These are phyloP conservation scores for Pholiota adiposa DNA, from an alignment of 1,284 basidiomycete genomes.

Conservation along the genomic window DNA sequence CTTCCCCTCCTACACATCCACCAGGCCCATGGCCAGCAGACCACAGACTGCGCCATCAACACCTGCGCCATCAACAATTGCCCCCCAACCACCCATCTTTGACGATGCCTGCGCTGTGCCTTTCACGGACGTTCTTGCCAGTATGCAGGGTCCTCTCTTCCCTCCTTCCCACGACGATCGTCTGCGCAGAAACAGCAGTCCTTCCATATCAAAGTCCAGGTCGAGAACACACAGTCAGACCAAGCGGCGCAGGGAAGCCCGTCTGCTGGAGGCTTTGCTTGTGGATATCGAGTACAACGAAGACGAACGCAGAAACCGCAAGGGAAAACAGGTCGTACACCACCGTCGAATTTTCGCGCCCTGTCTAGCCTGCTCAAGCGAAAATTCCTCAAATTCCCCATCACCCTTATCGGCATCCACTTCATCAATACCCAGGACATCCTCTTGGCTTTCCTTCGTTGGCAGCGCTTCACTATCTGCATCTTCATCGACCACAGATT, in stretches of 20 bases:
- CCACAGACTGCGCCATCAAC: slow-evolving; percentile 5
- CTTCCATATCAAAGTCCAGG: slow-evolving; percentile 20
- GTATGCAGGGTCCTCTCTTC: slow-evolving; percentile 67
- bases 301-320: slow-evolving; percentile 39
- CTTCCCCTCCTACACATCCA: slow-evolving; percentile 23
- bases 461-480: slow-evolving; percentile 39
- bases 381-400: slow-evolving; percentile 32
- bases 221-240: slow-evolving; percentile 25
- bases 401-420: slow-evolving; percentile 37
- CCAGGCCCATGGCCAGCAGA: slow-evolving; percentile 14
- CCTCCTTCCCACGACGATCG: slow-evolving; percentile 45
- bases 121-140: slow-evolving; percentile 58
- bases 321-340: slow-evolving; percentile 35
- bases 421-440: slow-evolving; percentile 44
- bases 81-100: slow-evolving; percentile 24
- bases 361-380: slow-evolving; percentile 37
- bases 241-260: slow-evolving; percentile 33
- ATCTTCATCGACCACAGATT: slow-evolving; percentile 45
- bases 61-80: slow-evolving; percentile 18
- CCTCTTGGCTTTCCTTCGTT: slow-evolving; percentile 61
- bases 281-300: slow-evolving; percentile 45
- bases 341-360: slow-evolving; percentile 12
- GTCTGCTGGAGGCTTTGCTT: slow-evolving; percentile 54
- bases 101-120: slow-evolving; percentile 45
- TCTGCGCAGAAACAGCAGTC: slow-evolving; percentile 19